Evolutionary conservation across 441 rosid genomes (phyloP).

Genomic region (Flueggea neowawraea): DNA sequence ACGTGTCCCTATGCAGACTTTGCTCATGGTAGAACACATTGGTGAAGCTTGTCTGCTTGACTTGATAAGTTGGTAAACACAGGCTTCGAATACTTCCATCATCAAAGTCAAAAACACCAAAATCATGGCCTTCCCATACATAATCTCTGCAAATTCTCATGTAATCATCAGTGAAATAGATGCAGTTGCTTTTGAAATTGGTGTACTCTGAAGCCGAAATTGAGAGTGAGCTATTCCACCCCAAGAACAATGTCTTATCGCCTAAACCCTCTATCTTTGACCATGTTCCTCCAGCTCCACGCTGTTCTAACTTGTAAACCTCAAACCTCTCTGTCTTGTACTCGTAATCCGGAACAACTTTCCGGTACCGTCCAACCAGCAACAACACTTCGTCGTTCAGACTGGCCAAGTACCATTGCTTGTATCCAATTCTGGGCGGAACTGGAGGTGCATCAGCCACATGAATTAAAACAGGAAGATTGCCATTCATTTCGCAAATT

Average conservation of each 20-base stretch:
- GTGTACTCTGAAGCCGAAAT: background rate
- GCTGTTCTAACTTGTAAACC: background rate
- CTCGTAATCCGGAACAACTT: constrained; percentile 2
- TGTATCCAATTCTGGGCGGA: background rate
- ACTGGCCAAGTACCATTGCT: constrained; percentile 1
- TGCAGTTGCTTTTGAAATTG: background rate
- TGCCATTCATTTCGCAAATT: background rate
- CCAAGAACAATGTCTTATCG: background rate
- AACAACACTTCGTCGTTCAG: background rate
- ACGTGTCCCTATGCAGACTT: constrained; percentile 1
- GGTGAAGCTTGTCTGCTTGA: constrained; percentile 1
- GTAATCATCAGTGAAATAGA: constrained; percentile 2
- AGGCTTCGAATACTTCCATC: background rate
- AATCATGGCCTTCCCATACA: background rate
- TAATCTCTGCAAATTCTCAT: background rate
- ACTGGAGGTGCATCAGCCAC: background rate
- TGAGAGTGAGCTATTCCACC: background rate
- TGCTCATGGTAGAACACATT: constrained; percentile 2
- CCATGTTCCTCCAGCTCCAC: background rate
- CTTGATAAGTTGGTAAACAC: background rate
- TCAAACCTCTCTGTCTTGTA: constrained; percentile 5
- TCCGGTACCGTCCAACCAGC: background rate
- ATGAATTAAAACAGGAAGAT: background rate
- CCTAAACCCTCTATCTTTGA: background rate
- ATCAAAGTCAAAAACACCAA: background rate